A percentile compares a stretch with the other conserved stretches of the same genome.
These are phyloP conservation scores for Cordyceps javanica DNA, from an alignment of 2,329 filamentous ascomycete species.

Conservation along the genomic window DNA sequence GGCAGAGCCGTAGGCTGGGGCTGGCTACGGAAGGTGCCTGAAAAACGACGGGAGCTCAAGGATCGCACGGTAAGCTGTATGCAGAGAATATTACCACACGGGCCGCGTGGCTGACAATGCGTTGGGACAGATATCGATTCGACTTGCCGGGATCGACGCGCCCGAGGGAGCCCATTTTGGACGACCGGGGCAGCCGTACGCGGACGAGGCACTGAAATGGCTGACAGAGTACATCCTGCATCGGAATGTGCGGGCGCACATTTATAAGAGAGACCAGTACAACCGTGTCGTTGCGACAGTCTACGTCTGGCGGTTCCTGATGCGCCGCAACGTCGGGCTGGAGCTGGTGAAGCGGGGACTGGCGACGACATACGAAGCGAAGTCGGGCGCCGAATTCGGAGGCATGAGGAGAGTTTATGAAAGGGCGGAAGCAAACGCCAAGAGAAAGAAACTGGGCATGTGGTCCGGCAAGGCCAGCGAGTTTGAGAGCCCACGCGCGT, in stretches of 20 bases:
- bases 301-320: constrained; percentile 61
- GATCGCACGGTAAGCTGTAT: constrained; percentile 64
- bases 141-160: constrained; percentile 87
- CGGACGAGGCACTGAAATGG: constrained; percentile 75
- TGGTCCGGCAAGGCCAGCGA: constrained; percentile 61
- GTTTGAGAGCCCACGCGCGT: constrained; percentile 81
- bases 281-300: constrained; percentile 84
- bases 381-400: constrained; percentile 83
- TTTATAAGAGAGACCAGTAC: constrained; percentile 87
- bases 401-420: constrained; percentile 59
- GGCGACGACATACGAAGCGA: constrained; percentile 91
- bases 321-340: constrained; percentile 74
- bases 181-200: constrained; percentile 74
- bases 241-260: constrained; percentile 70
- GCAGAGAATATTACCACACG: not conserved
- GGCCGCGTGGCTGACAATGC: not conserved
- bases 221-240: constrained; percentile 66
- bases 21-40: constrained; percentile 75
- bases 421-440: constrained; percentile 60
- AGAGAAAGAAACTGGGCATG: constrained; percentile 60
- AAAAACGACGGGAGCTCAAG: constrained; percentile 60
- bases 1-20: constrained; percentile 83
- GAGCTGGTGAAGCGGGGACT: constrained; percentile 83
- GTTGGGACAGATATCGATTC: constrained; percentile 65
- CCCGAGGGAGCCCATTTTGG: constrained; percentile 93